Conservation (phyloP, 2,329 filamentous ascomycete genomes). For the Passalora sequoiae region DNA sequence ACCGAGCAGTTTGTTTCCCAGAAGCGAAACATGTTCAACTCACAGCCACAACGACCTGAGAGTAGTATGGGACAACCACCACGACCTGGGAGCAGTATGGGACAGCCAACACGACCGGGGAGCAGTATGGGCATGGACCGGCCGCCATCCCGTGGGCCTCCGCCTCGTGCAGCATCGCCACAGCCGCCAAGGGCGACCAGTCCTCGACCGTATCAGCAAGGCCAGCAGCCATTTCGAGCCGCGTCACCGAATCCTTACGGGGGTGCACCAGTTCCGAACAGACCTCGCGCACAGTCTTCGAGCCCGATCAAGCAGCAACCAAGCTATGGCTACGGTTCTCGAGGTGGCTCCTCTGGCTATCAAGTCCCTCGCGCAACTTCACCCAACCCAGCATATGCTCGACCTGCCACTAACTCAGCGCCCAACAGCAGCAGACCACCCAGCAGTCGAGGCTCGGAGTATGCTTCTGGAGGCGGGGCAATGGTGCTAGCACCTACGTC, state of each 20-base stretch:
- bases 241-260: slow-evolving; percentile 62
- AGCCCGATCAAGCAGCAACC: slow-evolving; percentile 39
- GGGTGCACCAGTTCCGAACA: slow-evolving; percentile 23
- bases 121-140: slow-evolving; percentile 26
- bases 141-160: slow-evolving; percentile 26
- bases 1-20: slow-evolving; percentile 83
- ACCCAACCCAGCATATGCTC: slow-evolving; percentile 35
- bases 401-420: slow-evolving; percentile 33
- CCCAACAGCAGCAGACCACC: slow-evolving; percentile 38
- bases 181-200: slow-evolving; percentile 54
- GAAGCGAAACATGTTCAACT: slow-evolving; percentile 70
- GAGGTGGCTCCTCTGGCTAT: slow-evolving; percentile 38
- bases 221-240: slow-evolving; percentile 39
- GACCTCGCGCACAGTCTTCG: slow-evolving; percentile 38
- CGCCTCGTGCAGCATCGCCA: slow-evolving; percentile 56
- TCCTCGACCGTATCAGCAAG: slow-evolving; percentile 50
- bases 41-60: slow-evolving; percentile 25
- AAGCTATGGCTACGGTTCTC: slow-evolving; percentile 34
- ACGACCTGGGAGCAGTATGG: slow-evolving; percentile 26
- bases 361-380: slow-evolving; percentile 37
- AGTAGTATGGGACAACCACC: slow-evolving; percentile 28
- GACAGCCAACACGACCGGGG: slow-evolving; percentile 25
- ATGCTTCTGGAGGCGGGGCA: slow-evolving; percentile 26
- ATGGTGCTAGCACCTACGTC: slow-evolving; percentile 43
- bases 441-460: slow-evolving; percentile 39